Evolutionary conservation across 2,329 filamentous ascomycete genomes (phyloP), one percentile per base, ranked within the genome.

Genomic region (Penicillium decumbens): DNA sequence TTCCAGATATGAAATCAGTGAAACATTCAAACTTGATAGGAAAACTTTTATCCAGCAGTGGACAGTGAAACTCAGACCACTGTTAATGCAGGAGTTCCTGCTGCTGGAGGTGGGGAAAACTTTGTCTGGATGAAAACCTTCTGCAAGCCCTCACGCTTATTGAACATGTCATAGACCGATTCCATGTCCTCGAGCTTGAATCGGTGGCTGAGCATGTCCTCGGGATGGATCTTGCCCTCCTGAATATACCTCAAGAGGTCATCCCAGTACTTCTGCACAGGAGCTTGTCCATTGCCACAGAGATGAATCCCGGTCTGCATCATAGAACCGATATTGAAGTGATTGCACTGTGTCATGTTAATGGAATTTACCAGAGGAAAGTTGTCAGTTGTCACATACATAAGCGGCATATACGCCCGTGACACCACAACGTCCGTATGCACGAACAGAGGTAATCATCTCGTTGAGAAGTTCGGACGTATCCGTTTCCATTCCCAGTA

Each of bases 181-280:
- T 81, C 83, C 45, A 86, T 76, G 59, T 90, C 85, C 53, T 91
- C 85, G 2, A 93, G 77, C 30, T 78, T 76, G 46, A 88, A 81
- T 18, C 88, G 83, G 67, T 93, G 88, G 8, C 83, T 86, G 1
- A 93, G 74, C 88, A 93, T 93, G 66, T 87, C 82, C 18, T 85
- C 69, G 0, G 88, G 87, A 52, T 93, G 82, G 33, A 93, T 80
- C 56, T 84, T 77, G 28, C 82, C 83, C 27, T 76, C 75, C 60
- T 84, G 78, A 53, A 93, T 86, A 67, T 74, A 75, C 55, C 78
- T 72, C 37, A 92, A 75, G 23, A 95, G 75, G 2, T 87, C 79
- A n/a, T 89, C 76, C 89, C 88, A 93, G 72, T 93, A 93, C 62
- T 84, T 80, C 62, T 91, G 87, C 0, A 93, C 87, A 0, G 88